Evolutionary conservation across 805 yeast species (phyloP).

Genomic region (Spencermartinsiella europaea): DNA sequence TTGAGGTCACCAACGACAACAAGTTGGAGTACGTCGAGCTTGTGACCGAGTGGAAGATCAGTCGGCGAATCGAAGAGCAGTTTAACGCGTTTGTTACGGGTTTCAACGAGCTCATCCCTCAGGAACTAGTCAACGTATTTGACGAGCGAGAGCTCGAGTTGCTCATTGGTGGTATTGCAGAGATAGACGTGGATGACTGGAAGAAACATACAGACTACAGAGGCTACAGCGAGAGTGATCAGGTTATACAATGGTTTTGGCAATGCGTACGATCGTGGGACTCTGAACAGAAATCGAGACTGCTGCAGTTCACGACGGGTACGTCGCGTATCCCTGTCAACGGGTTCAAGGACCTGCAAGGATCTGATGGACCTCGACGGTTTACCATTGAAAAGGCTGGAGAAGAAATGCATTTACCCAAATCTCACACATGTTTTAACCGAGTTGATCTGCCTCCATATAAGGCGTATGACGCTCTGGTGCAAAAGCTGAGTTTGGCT

Average conservation of each 20-base stretch:
- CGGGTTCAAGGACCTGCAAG: conserved; percentile 98
- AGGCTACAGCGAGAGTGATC: conserved; percentile 95
- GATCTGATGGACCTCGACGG: conserved; percentile 98
- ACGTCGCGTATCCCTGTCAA: conserved; percentile 98
- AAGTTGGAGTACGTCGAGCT: conserved; percentile 93
- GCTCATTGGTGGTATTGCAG: conserved; percentile 96
- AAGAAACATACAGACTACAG: conserved; percentile 97
- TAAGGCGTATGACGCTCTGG: conserved; percentile 73
- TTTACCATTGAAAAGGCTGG: conserved; percentile 99
- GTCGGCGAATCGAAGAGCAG: conserved; percentile 89
- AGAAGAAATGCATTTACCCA: conserved; percentile 84
- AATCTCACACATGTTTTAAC: conserved; percentile 97
- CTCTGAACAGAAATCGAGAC: conserved; percentile 90
- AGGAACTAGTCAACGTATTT: conserved; percentile 91
- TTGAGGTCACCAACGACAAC: conserved; percentile 91
- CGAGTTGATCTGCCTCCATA: conserved; percentile 98
- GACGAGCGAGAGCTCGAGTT: conserved; percentile 97
- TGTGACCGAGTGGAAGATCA: conserved; percentile 93
- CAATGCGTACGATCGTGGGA: conserved; percentile 90
- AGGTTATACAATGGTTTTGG: conserved; percentile 99
- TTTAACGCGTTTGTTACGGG: conserved; percentile 96
- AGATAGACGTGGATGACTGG: conserved; percentile 98
- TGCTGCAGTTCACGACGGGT: conserved; percentile 97
- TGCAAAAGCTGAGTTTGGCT: conserved; percentile 87
- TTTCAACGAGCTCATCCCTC: conserved; percentile 95